These are phyloP conservation scores for Fomitopsis serialis DNA, from an alignment of 768 basidiomycete genomes.

Conservation along the genomic window DNA sequence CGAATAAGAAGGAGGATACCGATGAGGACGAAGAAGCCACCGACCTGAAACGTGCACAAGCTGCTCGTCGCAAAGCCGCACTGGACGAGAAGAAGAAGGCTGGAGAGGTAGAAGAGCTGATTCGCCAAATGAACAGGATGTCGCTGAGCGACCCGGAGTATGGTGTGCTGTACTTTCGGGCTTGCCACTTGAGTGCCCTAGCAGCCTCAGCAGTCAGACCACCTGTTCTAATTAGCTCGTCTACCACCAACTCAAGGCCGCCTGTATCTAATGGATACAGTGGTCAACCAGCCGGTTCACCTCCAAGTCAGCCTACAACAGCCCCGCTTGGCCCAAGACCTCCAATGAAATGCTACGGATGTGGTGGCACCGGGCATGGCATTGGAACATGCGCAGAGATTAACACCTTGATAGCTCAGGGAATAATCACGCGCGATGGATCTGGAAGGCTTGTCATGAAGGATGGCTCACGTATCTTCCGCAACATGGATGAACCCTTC, in stretches of 20 bases:
- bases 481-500: not conserved
- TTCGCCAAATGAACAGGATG: not conserved
- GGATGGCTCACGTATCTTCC: slow-evolving; percentile 1
- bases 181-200: not conserved
- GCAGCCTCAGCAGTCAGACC: not conserved
- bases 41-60: no score
- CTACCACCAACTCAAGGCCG: not conserved
- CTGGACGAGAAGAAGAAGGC: not conserved
- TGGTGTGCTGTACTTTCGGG: not conserved
- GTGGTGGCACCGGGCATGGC: slow-evolving; percentile 4
- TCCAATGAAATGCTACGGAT: no score
- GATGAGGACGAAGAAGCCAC: no score
- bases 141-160: not conserved
- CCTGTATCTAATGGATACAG: not conserved
- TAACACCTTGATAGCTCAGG: slow-evolving; percentile 1
- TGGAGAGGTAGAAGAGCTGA: not conserved
- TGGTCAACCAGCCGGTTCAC: not conserved
- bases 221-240: not conserved
- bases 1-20: no score
- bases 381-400: slow-evolving; percentile 2
- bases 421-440: slow-evolving; percentile 4
- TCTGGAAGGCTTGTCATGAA: not conserved
- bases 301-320: not conserved
- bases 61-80: no score
- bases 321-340: no score